A percentile compares a stretch with the other conserved stretches of the same genome.
These are phyloP conservation scores for Verticillium nonalfalfae DNA, from an alignment of 2,329 filamentous ascomycete species.

Conservation along the genomic window DNA sequence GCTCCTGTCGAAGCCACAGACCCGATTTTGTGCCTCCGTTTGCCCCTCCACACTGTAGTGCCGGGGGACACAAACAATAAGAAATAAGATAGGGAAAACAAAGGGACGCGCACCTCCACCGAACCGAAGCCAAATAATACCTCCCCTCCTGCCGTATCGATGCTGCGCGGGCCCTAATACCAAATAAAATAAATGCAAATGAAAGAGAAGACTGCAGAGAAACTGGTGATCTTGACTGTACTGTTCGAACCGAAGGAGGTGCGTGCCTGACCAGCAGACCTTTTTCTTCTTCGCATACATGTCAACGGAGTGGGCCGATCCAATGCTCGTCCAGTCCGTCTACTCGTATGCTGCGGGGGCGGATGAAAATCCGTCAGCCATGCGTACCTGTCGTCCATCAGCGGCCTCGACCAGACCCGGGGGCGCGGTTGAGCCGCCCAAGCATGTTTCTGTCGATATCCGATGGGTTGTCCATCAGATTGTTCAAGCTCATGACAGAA, in stretches of 20 bases:
- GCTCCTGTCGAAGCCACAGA: neutral
- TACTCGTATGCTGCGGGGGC: too few species aligned
- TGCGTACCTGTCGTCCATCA: neutral
- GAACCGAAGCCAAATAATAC: neutral
- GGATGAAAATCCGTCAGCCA: too few species aligned
- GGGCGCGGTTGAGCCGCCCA: constrained; percentile 36
- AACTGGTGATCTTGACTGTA: neutral
- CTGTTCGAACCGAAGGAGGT: constrained; percentile 1
- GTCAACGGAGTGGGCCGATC: constrained; percentile 3
- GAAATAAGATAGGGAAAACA: neutral
- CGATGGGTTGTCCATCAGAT: constrained; percentile 36
- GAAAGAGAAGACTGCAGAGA: neutral
- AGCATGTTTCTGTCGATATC: constrained; percentile 53
- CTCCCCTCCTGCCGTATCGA: constrained; percentile 1
- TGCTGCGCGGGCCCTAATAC: constrained; percentile 1
- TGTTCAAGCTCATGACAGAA: constrained; percentile 48
- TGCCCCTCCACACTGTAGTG: neutral
- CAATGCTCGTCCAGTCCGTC: neutral
- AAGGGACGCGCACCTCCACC: neutral
- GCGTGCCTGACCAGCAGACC: constrained; percentile 10
- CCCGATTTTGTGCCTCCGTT: neutral
- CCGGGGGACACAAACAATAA: neutral
- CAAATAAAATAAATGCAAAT: neutral
- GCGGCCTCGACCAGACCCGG: neutral
- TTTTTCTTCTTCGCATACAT: neutral